Evolutionary conservation across 352 stramenopile species (phyloP), one percentile per base, ranked within the genome.

Genomic region (Phytophthora tubulina): DNA sequence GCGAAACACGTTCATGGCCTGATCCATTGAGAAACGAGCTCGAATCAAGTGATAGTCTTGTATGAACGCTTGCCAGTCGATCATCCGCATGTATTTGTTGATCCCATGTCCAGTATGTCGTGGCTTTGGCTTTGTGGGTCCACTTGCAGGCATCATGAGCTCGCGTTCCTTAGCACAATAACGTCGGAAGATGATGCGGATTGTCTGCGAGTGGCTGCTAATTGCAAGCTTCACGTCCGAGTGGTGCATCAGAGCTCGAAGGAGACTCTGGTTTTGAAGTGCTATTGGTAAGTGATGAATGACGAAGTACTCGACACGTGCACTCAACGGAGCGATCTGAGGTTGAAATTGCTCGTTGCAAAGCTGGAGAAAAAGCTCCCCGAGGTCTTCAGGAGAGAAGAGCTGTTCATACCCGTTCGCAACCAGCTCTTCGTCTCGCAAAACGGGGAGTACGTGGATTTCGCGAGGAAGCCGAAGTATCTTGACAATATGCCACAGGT

Each of bases 321-420:
- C 77, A 51, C 83, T 90, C 2, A 94, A 45, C 1, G 80, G 75
- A 9, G 69, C 30, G 49, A 93, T 67, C 2, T 89, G 73, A 0
- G 81, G 80, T n/a, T 79, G 61, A 33, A 94, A 94, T 73, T 94
- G 86, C 27, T 94, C 86, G 53, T 93, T 93, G 68, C 85, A 92
- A 27, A 94, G 76, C 59, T 90, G 82, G 21, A 93, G 67, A 38
- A 94, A 39, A 32, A 89, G 68, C 48, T 94, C 86, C 0, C 77
- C 79, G 4, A 94, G 61, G 48, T 94, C 85, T 15, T 88, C 81
- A 1, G 80, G 63, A 7, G 83, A 87, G 50, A 93, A 92, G 31
- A 87, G 52, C 48, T 92, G 85, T 36, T 89, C 85, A 39, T 81
- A 82, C 11, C 67, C 67, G 14, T 76, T 81, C 4, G 60, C 66